Percentiles rank a stretch among this genome's conserved stretches.
Evolutionary conservation across 2,329 filamentous ascomycete species (phyloP).

Genomic region (Teratosphaeria nubilosa): DNA sequence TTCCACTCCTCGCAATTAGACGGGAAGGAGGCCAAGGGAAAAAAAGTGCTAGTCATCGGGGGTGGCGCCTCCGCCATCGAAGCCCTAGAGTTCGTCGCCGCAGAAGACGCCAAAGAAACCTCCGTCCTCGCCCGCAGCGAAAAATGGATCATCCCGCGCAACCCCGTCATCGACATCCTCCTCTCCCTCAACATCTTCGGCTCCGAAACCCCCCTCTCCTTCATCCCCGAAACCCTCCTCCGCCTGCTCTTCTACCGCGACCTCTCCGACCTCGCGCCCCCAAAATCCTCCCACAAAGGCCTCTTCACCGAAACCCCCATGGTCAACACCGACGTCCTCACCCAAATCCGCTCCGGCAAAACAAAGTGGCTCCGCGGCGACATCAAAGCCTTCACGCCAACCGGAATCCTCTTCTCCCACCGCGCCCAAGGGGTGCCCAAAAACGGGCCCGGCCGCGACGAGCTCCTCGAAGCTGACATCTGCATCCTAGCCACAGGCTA

Average conservation of each 20-base stretch:
- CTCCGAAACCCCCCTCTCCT: conserved; percentile 59
- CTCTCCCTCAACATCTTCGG: conserved; percentile 68
- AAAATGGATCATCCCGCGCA: conserved; percentile 40
- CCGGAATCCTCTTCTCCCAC: conserved; percentile 61
- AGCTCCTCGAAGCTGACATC: conserved; percentile 61
- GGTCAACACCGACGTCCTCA: conserved; percentile 71
- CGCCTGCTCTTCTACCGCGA: conserved; percentile 76
- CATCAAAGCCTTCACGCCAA: conserved; percentile 54
- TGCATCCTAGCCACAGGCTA: conserved; percentile 79
- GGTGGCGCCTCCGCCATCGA: conserved; percentile 75
- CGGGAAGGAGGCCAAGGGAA: conserved; percentile 60
- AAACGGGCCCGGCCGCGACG: conserved; percentile 59
- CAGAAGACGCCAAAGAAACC: conserved; percentile 55
- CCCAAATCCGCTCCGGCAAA: conserved; percentile 59
- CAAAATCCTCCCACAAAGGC: conserved; percentile 45
- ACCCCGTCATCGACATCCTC: conserved; percentile 61
- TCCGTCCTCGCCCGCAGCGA: conserved; percentile 56
- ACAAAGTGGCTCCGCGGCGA: conserved; percentile 77
- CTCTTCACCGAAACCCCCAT: conserved; percentile 79
- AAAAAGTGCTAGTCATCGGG: conserved; percentile 66
- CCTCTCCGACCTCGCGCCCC: conserved; percentile 60
- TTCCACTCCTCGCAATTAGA: conserved; percentile 69
- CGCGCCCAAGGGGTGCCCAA: conserved; percentile 63
- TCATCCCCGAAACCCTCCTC: conserved; percentile 67
- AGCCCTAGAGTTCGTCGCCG: conserved; percentile 66